Base-by-base conservation (phyloP, 345 rosid genomes). In the Eutrema heterophyllum region DNA sequence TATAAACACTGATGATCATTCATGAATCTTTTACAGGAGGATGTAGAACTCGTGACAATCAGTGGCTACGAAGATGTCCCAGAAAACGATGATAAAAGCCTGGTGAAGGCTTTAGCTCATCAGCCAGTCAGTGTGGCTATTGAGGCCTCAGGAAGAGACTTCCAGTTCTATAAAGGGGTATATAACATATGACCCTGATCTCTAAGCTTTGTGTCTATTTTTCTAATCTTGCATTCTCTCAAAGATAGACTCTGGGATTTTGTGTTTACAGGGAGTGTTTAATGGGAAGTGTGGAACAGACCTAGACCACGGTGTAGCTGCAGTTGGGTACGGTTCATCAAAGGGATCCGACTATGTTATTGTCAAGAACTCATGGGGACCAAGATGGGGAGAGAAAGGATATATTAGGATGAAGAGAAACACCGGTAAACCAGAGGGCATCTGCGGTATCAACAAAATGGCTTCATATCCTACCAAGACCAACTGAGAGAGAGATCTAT, bases 361-460 rank as follows among this genome's bases (percentile, higher is more conserved):
- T 14, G 96, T 93, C 59, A 93, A 84, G 87, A 90, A 93, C 74
- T 93, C 97, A 1, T 93, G 96, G 98, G 98, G 96, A 64, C 27
- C 86, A 21, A 82, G 79, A 33, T 88, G 97, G 96, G 98, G 96
- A 64, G 96, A 86, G 79, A 86, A 82, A 65, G 97, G 98, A 5
- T 91, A 51, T 70, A 87, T 86, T 46, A 81, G 92, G 70, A 83
- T 91, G 91, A 85, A 84, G 88, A 85, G 92, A 71, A 91, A 86
- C 81, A 84, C 89, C 0, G 94, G 93, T 44, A 88, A 86, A 79
- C 80, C 87, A 2, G 87, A 87, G 78, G 98, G 98, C 2, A 64
- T 85, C 4, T 89, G 96, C 26, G 96, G 97, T 30, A 86, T 91
- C 82, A 86, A 91, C 88, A 88, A 86, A 71, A 87, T 93, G 92